A percentile compares a stretch with the other conserved stretches of the same genome.
These are phyloP conservation scores for Chrysopogon serrulatus DNA, from an alignment of 176 grass and related monocot species.

Conservation along the genomic window DNA sequence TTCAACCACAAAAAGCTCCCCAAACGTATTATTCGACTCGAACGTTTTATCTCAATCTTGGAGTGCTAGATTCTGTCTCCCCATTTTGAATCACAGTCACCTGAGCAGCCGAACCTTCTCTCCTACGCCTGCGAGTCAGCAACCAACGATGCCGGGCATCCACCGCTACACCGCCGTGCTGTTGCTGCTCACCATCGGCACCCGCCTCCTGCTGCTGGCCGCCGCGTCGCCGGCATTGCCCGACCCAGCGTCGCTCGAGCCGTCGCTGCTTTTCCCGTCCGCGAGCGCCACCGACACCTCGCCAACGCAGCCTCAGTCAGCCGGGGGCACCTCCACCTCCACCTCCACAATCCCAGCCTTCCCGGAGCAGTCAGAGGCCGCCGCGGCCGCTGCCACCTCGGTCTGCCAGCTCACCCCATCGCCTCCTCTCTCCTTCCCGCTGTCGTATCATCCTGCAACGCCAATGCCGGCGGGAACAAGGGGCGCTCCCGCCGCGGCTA, in stretches of 20 bases:
- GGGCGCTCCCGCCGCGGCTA: slow-evolving; percentile 28
- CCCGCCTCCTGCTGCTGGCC: slow-evolving; percentile 12
- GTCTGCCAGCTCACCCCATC: slow-evolving; percentile 70
- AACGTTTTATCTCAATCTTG: neutral
- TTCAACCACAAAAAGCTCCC: neutral
- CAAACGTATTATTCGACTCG: neutral
- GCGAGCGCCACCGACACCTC: neutral
- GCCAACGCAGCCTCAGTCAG: neutral
- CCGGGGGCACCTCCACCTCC: slow-evolving; percentile 32
- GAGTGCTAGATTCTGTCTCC: neutral
- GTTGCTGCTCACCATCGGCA: slow-evolving; percentile 20
- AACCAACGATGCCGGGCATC: slow-evolving; percentile 20
- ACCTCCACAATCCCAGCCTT: slow-evolving; percentile 78
- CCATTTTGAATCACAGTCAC: neutral
- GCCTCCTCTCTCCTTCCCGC: slow-evolving; percentile 54
- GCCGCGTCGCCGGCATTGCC: slow-evolving; percentile 11
- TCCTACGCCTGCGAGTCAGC: neutral
- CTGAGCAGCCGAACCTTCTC: neutral
- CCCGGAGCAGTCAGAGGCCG: slow-evolving; percentile 82
- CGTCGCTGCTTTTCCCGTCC: slow-evolving; percentile 51
- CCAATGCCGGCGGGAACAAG: neutral
- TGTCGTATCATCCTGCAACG: slow-evolving; percentile 54
- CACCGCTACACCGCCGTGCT: neutral
- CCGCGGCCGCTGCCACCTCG: slow-evolving; percentile 34
- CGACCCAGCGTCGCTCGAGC: slow-evolving; percentile 33